These are phyloP conservation scores for Xerocomus nothofagi DNA, from an alignment of 1,284 basidiomycete species.

Conservation along the genomic window DNA sequence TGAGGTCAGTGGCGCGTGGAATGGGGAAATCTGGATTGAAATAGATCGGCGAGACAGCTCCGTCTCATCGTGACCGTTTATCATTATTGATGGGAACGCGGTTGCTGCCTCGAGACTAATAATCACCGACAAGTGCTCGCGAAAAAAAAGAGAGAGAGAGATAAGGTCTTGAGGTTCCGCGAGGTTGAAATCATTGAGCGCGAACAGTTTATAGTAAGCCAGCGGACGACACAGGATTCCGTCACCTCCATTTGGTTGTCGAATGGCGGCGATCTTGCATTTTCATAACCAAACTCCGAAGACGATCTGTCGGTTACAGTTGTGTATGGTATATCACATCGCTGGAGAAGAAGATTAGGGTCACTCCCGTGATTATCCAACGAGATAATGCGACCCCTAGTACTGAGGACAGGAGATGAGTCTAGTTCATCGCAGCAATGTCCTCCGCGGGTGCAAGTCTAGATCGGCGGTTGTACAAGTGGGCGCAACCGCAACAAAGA, in stretches of 20 bases:
- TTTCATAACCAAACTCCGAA: constrained; percentile 11
- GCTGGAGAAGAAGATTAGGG: not conserved
- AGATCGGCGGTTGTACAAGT: not conserved
- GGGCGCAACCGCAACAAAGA: not conserved
- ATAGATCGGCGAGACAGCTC: not conserved
- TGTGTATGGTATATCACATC: constrained; percentile 15
- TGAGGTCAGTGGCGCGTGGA: not conserved
- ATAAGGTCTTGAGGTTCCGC: too few relatives aligned
- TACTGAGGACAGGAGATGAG: constrained; percentile 19
- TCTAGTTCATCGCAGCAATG: not conserved
- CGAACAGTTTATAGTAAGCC: not conserved
- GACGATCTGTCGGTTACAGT: constrained; percentile 17
- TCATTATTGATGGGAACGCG: not conserved
- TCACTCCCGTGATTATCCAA: constrained; percentile 12
- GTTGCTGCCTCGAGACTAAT: not conserved
- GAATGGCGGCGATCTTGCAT: constrained; percentile 1
- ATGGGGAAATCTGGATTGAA: not conserved
- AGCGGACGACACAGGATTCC: not conserved
- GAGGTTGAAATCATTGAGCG: too few relatives aligned
- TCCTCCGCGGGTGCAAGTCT: too few relatives aligned
- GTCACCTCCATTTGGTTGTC: not conserved
- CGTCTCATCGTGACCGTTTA: not conserved
- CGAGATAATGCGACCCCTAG: constrained; percentile 13
- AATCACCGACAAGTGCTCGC: not conserved
- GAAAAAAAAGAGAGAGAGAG: not conserved